These are phyloP conservation scores for Starmerella gropengiesseri DNA, from an alignment of 805 yeast genomes.

Conservation along the genomic window DNA sequence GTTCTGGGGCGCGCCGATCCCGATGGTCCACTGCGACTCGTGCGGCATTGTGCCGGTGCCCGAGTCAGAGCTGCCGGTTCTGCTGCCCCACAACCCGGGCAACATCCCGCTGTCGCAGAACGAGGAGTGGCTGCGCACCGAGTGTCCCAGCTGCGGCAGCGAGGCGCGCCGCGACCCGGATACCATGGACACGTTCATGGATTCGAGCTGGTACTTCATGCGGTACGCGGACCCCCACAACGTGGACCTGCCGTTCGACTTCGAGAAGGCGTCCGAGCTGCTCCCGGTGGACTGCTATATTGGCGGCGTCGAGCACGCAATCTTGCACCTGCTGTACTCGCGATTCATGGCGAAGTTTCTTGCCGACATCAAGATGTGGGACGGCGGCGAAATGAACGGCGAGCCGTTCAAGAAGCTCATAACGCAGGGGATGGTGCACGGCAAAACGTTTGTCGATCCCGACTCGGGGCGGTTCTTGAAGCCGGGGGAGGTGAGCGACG, in stretches of 20 bases:
- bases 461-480: constrained; percentile 59
- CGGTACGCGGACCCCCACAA: constrained; percentile 72
- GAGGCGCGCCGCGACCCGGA: constrained; percentile 83
- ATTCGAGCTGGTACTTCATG: constrained; percentile 92
- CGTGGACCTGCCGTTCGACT: constrained; percentile 40
- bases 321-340: constrained; percentile 75
- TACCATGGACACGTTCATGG: constrained; percentile 98
- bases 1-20: constrained; percentile 98
- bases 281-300: constrained; percentile 85
- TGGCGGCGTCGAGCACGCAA: constrained; percentile 97
- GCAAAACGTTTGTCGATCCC: constrained; percentile 69
- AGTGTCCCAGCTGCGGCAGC: constrained; percentile 67
- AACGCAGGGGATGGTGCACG: constrained; percentile 98
- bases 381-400: constrained; percentile 43
- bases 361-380: constrained; percentile 56
- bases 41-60: constrained; percentile 96
- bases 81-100: constrained; percentile 44
- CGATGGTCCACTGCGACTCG: constrained; percentile 71
- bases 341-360: constrained; percentile 78
- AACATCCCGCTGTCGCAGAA: constrained; percentile 62
- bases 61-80: constrained; percentile 71
- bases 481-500: constrained; percentile 46
- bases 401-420: constrained; percentile 76
- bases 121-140: constrained; percentile 56
- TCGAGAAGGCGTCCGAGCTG: constrained; percentile 37